Evolutionary conservation across 1,284 basidiomycete species (phyloP), one percentile per base, ranked within the genome.

Genomic region (Mrakiaceae sp.): DNA sequence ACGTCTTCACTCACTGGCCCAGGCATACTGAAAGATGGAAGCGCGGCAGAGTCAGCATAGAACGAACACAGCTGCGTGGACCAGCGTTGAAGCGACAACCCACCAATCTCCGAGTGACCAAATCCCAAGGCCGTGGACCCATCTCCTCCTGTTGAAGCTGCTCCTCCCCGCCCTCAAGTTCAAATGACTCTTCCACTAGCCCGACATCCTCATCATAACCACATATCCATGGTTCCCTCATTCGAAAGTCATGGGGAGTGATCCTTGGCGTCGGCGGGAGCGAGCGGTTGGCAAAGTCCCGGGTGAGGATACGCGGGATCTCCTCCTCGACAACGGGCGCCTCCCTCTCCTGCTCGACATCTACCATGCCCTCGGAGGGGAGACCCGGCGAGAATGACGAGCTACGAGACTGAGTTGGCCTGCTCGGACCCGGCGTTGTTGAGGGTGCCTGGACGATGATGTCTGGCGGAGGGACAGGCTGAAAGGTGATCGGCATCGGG

Each of bases 111-210:
- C 52, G 57, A 4, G 56, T 64, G 40, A 64, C 57, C 6, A 64
- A 43, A 39, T 64, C 63, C 63, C 63, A 64, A 2, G 63, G 63
- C 14, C 57, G 54, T 42, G 63, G 63, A 10, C 48, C n/a, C 6
- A 49, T 47, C 46, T 59, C 11, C 2, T n/a, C 14, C 2, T 49
- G 63, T 1, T 46, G 46, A 1, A 58, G 14, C 5, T 56, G 63
- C 44, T 64, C 50, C 14, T 51, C 54, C 4, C 14, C 9, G 10
- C 39, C 5, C 3, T 10, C 43, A 5, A 43, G 46, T 3, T 39
- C 12, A 8, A 57, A 40, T 5, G 55, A 42, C 42, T 6, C 16
- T 11, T n/a, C 52, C 10, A 12, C 5, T 4, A 53, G 3, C 10
- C 43, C 5, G 51, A 39, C 44, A n/a, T 44, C 60, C 44, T 14